Evolutionary conservation across 352 stramenopile genomes (phyloP), one percentile per base, ranked within the genome.

Genomic region (Pythium biforme): DNA sequence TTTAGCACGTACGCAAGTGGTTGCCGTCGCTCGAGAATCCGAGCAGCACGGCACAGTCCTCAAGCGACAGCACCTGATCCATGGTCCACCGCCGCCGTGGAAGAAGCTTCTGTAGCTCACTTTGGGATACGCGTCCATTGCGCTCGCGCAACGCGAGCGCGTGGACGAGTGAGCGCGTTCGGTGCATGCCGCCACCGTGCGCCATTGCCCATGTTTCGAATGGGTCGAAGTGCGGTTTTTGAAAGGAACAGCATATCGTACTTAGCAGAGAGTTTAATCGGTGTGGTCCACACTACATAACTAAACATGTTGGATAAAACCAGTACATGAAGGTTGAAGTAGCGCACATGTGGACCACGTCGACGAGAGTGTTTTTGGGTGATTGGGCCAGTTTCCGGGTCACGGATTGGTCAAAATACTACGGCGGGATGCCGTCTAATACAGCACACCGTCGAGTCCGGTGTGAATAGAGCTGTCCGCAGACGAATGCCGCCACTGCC

Each of bases 11-110:
- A 90, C 83, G 1, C 26, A 92, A 64, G 59, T 74, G 84, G 63
- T 81, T 68, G 47, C 83, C 83, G 54, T 90, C 81, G 52, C 73
- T 76, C 0, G 81, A 90, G 65, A 90, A 92, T 6, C 83, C 83
- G 25, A 92, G 62, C 22, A 92, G 52, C 19, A 89, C 76, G 37
- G 73, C 66, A 7, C 69, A 62, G 25, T 84, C 77, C 33, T 83
- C 75, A 4, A 64, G 69, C 12, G 60, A 50, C 45, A 88, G 57
- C n/a, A 83, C 76, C 40, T 79, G 68, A 0, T 46, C 40, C 31
- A 71, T 48, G 11, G 39, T 25, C 58, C 53, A 67, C 14, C 53
- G 45, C n/a, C 9, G 31, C 1, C 54, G 57, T 4, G 34, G 7
- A 0, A 71, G 15, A 2, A 40, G 19, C 9, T 31, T 27, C 0